phyloP scores from a whole-genome alignment of 1,139 yeast genomes.

The Waltiozyma sp. region DNA sequence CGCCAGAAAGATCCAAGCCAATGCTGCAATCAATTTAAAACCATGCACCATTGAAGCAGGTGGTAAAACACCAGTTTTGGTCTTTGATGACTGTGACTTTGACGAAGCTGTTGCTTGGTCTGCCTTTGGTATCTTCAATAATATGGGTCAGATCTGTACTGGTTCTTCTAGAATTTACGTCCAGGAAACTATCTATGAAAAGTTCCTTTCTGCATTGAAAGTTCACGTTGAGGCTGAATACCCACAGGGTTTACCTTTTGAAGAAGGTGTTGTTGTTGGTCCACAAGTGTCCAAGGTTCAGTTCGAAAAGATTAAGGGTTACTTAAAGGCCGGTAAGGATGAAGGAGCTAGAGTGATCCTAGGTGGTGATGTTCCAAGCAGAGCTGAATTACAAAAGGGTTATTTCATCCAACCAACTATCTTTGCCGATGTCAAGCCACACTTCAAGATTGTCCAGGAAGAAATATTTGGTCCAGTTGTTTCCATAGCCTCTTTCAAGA shows the following conservation, averaged over 20 bases:
- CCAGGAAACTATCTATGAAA: conserved; percentile 57
- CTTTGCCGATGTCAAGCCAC: conserved; percentile 48
- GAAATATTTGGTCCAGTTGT: conserved; percentile 94
- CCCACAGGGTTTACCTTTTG: conserved; percentile 50
- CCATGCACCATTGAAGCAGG: conserved; percentile 88
- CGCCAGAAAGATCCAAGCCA: conserved; percentile 47
- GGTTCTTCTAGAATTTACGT: conserved; percentile 79
- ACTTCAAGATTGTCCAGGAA: conserved; percentile 50
- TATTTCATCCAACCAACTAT: conserved; percentile 61
- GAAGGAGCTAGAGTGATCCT: conserved; percentile 61
- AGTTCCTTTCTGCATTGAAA: conserved; percentile 38
- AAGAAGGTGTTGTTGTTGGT: conserved; percentile 50
- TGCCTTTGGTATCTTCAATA: conserved; percentile 71
- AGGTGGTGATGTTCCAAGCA: conserved; percentile 48
- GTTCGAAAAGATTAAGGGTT: conserved; percentile 53
- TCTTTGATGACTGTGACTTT: conserved; percentile 65
- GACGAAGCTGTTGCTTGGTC: conserved; percentile 80
- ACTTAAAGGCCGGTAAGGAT: conserved; percentile 54
- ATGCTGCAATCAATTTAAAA: conserved; percentile 53
- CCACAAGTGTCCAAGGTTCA: conserved; percentile 70
- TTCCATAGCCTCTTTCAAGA: conserved; percentile 56
- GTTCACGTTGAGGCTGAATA: conserved; percentile 31
- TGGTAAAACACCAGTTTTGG: conserved; percentile 73
- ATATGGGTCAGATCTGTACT: conserved; percentile 87
- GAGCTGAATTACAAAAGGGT: conserved; percentile 28